Percentiles rank a stretch among this genome's conserved stretches.
Evolutionary conservation across 164 flowering plant species (phyloP).

Genomic region (Paratinospora sagittata): DNA sequence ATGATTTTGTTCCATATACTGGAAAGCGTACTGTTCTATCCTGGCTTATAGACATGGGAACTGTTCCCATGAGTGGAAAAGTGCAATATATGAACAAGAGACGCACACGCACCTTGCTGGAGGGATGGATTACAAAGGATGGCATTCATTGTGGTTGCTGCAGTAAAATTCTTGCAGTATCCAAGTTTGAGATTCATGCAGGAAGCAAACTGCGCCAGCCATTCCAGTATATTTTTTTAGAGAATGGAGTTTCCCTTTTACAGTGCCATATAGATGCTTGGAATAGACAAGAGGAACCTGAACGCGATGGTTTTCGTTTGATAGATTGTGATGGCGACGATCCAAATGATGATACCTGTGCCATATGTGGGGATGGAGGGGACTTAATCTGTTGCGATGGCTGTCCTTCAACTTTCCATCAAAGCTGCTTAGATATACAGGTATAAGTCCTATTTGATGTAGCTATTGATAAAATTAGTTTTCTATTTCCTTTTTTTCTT

Average conservation of each 20-base stretch:
- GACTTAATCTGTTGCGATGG: slow-evolving; percentile 97
- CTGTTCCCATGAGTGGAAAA: slow-evolving; percentile 56
- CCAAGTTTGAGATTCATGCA: slow-evolving; percentile 96
- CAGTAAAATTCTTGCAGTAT: slow-evolving; percentile 75
- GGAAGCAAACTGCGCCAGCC: slow-evolving; percentile 87
- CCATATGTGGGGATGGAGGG: slow-evolving; percentile 96
- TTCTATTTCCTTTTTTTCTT: neutral
- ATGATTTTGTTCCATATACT: slow-evolving; percentile 63
- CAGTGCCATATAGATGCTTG: slow-evolving; percentile 90
- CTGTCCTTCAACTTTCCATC: slow-evolving; percentile 97
- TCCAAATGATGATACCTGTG: slow-evolving; percentile 99
- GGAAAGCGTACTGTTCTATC: slow-evolving; percentile 83
- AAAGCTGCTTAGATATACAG: slow-evolving; percentile 74
- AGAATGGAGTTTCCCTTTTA: slow-evolving; percentile 68
- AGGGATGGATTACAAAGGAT: slow-evolving; percentile 89
- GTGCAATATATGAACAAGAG: slow-evolving; percentile 82
- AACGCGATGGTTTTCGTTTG: slow-evolving; percentile 38
- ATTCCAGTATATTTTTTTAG: slow-evolving; percentile 59
- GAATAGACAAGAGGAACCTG: slow-evolving; percentile 59
- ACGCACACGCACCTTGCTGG: slow-evolving; percentile 51
- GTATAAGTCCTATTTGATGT: slow-evolving; percentile 26
- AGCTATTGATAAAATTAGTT: neutral
- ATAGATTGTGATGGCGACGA: slow-evolving; percentile 67
- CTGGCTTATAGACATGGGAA: slow-evolving; percentile 86
- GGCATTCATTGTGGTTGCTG: slow-evolving; percentile 97